phyloP scores from a whole-genome alignment of 2,329 filamentous ascomycete genomes.

The Colletotrichum sp. region DNA sequence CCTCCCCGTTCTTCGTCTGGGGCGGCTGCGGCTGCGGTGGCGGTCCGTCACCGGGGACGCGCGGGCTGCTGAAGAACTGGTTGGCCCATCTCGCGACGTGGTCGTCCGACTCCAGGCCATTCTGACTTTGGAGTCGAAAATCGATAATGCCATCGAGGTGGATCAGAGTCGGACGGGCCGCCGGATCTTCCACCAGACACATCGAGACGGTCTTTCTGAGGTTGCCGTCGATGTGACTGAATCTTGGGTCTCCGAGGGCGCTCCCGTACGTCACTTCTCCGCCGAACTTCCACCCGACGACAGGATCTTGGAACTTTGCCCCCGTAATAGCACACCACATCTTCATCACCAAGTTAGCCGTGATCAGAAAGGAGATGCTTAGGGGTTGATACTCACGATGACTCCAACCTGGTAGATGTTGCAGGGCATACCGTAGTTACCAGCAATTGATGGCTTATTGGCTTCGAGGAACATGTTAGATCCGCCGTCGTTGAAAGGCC shows the following conservation, averaged over 20 bases:
- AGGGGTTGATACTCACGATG: conserved; percentile 1
- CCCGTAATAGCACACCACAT: conserved; percentile 21
- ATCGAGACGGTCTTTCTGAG: conserved; percentile 26
- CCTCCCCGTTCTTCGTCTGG: not conserved
- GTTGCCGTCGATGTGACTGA: conserved; percentile 21
- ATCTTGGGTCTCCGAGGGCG: conserved; percentile 1
- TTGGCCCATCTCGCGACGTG: conserved; percentile 16
- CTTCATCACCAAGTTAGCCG: not conserved
- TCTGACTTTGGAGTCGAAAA: conserved; percentile 19
- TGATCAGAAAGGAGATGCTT: too few relatives aligned
- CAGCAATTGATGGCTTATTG: conserved; percentile 14
- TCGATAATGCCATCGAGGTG: conserved; percentile 23
- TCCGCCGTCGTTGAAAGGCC: not conserved
- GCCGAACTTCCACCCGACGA: not conserved
- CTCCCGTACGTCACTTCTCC: conserved; percentile 9
- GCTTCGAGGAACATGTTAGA: not conserved
- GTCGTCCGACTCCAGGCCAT: conserved; percentile 14
- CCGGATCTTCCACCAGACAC: conserved; percentile 30
- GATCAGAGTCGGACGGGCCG: conserved; percentile 28
- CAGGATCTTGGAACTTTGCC: not conserved
- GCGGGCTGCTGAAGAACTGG: conserved; percentile 4
- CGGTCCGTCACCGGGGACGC: not conserved
- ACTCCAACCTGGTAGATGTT: conserved; percentile 24
- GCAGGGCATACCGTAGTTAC: conserved; percentile 23
- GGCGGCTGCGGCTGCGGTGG: not conserved